These are phyloP conservation scores for Solanum tacnaense DNA, from an alignment of 257 asterid genomes.

Conservation along the genomic window DNA sequence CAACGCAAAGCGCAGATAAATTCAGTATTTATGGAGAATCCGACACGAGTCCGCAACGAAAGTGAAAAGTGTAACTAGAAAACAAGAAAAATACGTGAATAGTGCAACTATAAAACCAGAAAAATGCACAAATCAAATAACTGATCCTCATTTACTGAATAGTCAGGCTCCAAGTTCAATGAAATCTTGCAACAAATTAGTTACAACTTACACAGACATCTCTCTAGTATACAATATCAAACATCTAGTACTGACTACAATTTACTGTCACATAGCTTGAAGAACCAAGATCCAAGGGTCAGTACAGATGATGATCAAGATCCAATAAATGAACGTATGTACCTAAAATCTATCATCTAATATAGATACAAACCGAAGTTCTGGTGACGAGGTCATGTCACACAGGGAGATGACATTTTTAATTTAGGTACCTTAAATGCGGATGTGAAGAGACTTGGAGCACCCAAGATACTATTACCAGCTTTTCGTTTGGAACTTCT, in stretches of 20 bases:
- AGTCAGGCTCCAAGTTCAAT: not conserved
- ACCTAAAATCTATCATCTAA: not conserved
- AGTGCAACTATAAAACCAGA: not conserved
- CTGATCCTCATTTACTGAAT: not conserved
- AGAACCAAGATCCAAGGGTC: not conserved
- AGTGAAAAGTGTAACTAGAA: no score
- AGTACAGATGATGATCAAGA: not conserved
- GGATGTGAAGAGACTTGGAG: constrained; percentile 64
- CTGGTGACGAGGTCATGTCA: constrained; percentile 7
- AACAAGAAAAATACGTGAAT: no score
- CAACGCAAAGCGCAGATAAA: not conserved
- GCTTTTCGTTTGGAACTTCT: constrained; percentile 22
- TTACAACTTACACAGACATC: not conserved
- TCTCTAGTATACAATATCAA: not conserved
- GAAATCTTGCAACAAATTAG: not conserved
- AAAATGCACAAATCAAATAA: not conserved
- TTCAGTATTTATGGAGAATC: not conserved
- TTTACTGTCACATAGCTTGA: not conserved
- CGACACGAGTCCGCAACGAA: no score
- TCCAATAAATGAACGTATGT: not conserved
- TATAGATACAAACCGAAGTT: not conserved
- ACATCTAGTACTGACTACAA: not conserved
- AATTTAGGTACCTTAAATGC: constrained; percentile 70
- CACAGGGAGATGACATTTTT: constrained; percentile 30
- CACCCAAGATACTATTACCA: constrained; percentile 14